phyloP scores from a whole-genome alignment of 257 asterid genomes.

The Solanum chiquidenum region DNA sequence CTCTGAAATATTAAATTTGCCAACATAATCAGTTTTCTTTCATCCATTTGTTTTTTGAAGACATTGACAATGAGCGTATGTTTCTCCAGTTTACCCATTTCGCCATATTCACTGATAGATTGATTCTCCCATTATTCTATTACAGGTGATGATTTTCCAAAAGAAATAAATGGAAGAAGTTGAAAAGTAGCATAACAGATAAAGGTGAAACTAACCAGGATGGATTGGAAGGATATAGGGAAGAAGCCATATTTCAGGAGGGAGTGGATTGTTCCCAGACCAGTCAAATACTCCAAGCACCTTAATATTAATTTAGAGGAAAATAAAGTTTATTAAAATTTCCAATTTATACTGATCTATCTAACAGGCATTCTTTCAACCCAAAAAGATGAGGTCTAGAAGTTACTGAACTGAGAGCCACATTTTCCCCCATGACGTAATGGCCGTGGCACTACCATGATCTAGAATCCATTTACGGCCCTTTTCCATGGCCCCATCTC shows the following conservation, averaged over 20 bases:
- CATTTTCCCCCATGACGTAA: slow-evolving; percentile 99
- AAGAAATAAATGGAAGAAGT: background rate
- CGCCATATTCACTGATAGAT: background rate
- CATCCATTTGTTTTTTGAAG: background rate
- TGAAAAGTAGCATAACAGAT: background rate
- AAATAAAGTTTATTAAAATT: background rate
- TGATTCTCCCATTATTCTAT: background rate
- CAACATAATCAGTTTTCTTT: background rate
- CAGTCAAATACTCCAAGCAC: slow-evolving; percentile 96
- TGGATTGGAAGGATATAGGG: slow-evolving; percentile 82
- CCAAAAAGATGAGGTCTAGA: slow-evolving; percentile 7
- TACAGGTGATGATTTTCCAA: background rate
- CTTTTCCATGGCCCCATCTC: slow-evolving; percentile 93
- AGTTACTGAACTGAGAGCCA: slow-evolving; percentile 81
- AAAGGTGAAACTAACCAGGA: slow-evolving; percentile 55
- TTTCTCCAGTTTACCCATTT: background rate
- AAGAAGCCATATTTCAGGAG: slow-evolving; percentile 96
- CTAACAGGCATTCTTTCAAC: background rate
- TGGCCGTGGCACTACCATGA: slow-evolving; percentile 92
- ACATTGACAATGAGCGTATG: background rate
- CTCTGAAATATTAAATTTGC: background rate
- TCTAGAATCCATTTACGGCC: slow-evolving; percentile 83
- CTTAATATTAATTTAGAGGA: slow-evolving; percentile 23
- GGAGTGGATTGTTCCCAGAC: slow-evolving; percentile 98
- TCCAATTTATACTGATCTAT: background rate